Evolutionary conservation across 306 rosid genomes (phyloP), one percentile per base, ranked within the genome.

Genomic region (Bauhinia variegata): DNA sequence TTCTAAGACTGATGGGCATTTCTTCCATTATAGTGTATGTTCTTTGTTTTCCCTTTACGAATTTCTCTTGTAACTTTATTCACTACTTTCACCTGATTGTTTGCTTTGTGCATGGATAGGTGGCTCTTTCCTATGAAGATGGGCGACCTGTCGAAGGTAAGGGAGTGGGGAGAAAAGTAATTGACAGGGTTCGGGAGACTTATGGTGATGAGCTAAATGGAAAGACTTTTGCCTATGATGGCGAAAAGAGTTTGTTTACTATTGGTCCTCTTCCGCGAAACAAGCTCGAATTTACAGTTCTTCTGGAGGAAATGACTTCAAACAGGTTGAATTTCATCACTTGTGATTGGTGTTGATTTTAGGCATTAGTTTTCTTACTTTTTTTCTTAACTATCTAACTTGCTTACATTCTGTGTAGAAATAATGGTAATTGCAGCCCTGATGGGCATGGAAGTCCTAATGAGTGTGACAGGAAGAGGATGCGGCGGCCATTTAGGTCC

Each of bases 211-310:
- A 93, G 44, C 52, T 93, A 47, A 85, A 78, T 33, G 93, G 85
- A 41, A 93, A 89, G 74, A 81, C 89, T 55, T 89, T 93, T 66
- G 98, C 98, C 10, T 93, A 93, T 60, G 98, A 93, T 17, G 98
- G 98, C 0, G 98, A 89, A 69, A 89, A 93, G 74, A 93, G 91
- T 60, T 60, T 93, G 72, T 93, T 93, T 52, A 93, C 98, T 18
- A 73, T 89, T 34, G 98, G 98, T 19, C 66, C 97, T 28, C 98
- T 93, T 61, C 97, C 98, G 1, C 73, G 79, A 13, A 89, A 93
- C 76, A 93, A 93, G 72, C 88, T 88, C 44, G 93, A 89, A 78
- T 93, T 88, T 44, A 78, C 86, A 2, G 87, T 93, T 68, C 84
- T 93, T 36, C 76, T 93, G 0, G 98, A 93, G 73, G 96, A 93